phyloP scores from a whole-genome alignment of 192 early-diverging fungal genomes.

The Haplosporangium gracile region DNA sequence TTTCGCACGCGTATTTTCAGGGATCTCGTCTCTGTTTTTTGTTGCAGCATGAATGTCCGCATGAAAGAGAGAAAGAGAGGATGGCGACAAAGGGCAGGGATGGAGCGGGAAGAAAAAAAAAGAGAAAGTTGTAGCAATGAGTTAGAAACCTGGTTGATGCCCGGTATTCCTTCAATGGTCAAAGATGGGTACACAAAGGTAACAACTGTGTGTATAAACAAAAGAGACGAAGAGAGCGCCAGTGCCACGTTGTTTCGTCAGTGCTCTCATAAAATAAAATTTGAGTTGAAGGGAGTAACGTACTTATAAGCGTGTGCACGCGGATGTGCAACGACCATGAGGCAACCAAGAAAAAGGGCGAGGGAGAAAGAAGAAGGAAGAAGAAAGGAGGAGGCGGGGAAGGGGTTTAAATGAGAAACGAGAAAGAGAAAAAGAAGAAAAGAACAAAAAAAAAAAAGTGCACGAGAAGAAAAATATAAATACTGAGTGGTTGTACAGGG shows the following conservation, averaged over 20 bases:
- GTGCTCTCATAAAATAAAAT: background rate
- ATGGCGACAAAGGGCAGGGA: background rate
- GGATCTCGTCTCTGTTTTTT: background rate
- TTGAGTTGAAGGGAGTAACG: too few species aligned
- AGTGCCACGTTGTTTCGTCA: background rate
- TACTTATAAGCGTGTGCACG: background rate
- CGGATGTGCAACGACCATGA: background rate
- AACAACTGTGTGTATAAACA: background rate
- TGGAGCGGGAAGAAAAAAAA: background rate
- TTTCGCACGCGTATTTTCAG: background rate
- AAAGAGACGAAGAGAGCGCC: background rate
- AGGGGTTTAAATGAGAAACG: background rate
- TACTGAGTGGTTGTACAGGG: background rate
- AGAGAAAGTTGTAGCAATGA: background rate
- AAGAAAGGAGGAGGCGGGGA: background rate
- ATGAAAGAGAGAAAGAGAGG: background rate
- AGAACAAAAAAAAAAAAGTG: background rate
- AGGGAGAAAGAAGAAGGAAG: background rate
- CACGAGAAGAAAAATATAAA: background rate
- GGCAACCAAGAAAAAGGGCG: background rate
- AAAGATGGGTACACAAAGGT: background rate
- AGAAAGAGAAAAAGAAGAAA: background rate
- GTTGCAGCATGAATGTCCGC: background rate
- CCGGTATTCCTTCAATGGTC: background rate
- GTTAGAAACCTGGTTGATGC: conserved; percentile 5